phyloP scores from a whole-genome alignment of 2,329 filamentous ascomycete species.

The Microdochium trichocladiopsis region DNA sequence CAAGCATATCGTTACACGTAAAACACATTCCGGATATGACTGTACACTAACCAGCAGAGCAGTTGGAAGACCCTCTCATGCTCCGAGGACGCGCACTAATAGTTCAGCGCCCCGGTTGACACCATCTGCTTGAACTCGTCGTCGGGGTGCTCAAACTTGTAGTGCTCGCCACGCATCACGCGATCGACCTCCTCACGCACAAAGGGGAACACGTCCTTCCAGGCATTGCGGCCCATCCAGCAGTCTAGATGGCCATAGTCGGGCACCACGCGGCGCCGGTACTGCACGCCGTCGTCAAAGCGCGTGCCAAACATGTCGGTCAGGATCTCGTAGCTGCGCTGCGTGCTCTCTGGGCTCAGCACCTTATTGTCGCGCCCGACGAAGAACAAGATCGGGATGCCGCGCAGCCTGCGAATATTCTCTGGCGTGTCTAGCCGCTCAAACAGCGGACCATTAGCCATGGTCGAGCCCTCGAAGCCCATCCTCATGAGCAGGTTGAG shows the following conservation, averaged over 20 bases:
- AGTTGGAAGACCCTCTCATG: too few relatives aligned
- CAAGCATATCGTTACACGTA: too few relatives aligned
- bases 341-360: slow-evolving; percentile 44
- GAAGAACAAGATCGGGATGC: slow-evolving; percentile 49
- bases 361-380: slow-evolving; percentile 50
- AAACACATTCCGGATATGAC: too few relatives aligned
- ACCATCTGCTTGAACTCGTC: slow-evolving; percentile 35
- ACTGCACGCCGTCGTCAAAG: slow-evolving; percentile 28
- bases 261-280: slow-evolving; percentile 43
- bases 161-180: slow-evolving; percentile 34
- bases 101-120: slow-evolving; percentile 26
- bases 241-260: slow-evolving; percentile 56
- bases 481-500: slow-evolving; percentile 49
- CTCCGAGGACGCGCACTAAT: too few relatives aligned
- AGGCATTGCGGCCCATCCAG: slow-evolving; percentile 54
- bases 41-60: too few relatives aligned
- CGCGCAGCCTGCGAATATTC: slow-evolving; percentile 42
- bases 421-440: slow-evolving; percentile 37
- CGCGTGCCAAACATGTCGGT: slow-evolving; percentile 40
- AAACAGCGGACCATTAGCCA: slow-evolving; percentile 41
- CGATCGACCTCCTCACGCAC: slow-evolving; percentile 48
- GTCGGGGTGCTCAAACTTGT: slow-evolving; percentile 33
- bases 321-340: slow-evolving; percentile 44
- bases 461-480: slow-evolving; percentile 42
- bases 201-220: slow-evolving; percentile 52